Conservation (phyloP, 2,329 filamentous ascomycete species). For the Simplicillium aogashimaense region DNA sequence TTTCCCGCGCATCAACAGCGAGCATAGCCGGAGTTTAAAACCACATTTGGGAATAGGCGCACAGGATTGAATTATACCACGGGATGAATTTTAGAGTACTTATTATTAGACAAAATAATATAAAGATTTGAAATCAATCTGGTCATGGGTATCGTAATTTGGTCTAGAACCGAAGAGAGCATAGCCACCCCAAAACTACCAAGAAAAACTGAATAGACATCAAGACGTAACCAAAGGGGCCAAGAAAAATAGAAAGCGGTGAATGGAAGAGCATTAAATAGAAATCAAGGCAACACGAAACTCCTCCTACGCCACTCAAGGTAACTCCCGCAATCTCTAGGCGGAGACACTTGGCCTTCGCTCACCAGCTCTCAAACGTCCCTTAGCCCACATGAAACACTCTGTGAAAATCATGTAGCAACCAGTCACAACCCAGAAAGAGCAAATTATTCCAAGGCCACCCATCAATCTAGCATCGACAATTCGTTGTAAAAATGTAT, state of each 20-base stretch:
- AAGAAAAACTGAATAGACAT: too few species aligned
- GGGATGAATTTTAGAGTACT: not conserved
- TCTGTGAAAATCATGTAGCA: constrained; percentile 40
- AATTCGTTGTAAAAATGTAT: constrained; percentile 22
- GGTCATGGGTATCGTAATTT: not conserved
- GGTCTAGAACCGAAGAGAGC: not conserved
- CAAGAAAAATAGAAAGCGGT: too few species aligned
- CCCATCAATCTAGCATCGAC: constrained; percentile 33
- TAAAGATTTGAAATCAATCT: not conserved
- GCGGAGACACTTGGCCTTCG: constrained; percentile 10
- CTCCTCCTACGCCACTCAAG: too few species aligned
- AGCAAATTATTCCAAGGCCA: constrained; percentile 34
- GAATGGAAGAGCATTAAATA: too few species aligned
- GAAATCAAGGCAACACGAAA: too few species aligned
- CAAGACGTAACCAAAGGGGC: too few species aligned
- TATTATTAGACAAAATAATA: not conserved
- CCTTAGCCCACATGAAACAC: constrained; percentile 27
- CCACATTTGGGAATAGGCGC: too few species aligned
- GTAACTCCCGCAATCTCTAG: not conserved
- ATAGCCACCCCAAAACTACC: too few species aligned
- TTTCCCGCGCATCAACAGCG: too few species aligned
- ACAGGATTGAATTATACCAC: too few species aligned
- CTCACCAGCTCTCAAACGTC: constrained; percentile 18
- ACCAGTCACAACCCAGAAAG: constrained; percentile 38
- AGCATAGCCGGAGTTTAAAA: too few species aligned